Base-by-base conservation (phyloP, 2,329 filamentous ascomycete species). In the Ustulina deusta region DNA sequence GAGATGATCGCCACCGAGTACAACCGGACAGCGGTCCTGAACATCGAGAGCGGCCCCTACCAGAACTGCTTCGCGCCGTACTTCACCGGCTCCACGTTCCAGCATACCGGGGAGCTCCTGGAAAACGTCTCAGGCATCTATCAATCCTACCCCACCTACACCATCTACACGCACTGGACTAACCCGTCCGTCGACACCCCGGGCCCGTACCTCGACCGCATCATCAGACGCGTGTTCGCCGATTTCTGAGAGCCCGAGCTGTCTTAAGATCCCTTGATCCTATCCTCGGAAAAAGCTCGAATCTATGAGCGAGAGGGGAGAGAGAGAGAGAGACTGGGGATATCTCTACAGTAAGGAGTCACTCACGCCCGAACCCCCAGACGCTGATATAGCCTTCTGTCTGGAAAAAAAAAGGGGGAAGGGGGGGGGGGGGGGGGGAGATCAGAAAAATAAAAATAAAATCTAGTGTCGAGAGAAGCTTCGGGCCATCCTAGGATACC, bases 131-230 rank as follows among this genome's bases (percentile, higher is more conserved):
- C 49, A 1, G 29, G 15, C 4, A 10, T 54, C 3, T 5, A 10
- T 1, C 49, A 36, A 10, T 29, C 17, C 6, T 11, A 15, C 4
- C 36, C 32, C 7, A 36, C 49, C 7, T 54, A 54, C 27, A 22
- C 49, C 3, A 36, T 32, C n/a, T 54, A 54, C n/a, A 54, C 29
- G 32, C n/a, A 20, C n/a, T 54, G 49, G 49, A 20, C 29, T 11
- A n/a, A 36, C 20, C 17, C 49, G 2, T 22, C 49, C 1, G 4
- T 9, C 4, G n/a, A 22, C 20, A 54, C 10, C n/a, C 49, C n/a
- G 17, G n/a, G n/a, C 29, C n/a, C n/a, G 29, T 54, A 54, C 17
- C 32, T 54, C 4, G 49, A 54, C n/a, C 29, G 32, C 6, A 10
- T 54, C 15, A 20, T 54, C n/a, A 17, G 49, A 3, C 49, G 49